phyloP scores from a whole-genome alignment of 352 stramenopile genomes.

The Phytophthora gonapodyides region DNA sequence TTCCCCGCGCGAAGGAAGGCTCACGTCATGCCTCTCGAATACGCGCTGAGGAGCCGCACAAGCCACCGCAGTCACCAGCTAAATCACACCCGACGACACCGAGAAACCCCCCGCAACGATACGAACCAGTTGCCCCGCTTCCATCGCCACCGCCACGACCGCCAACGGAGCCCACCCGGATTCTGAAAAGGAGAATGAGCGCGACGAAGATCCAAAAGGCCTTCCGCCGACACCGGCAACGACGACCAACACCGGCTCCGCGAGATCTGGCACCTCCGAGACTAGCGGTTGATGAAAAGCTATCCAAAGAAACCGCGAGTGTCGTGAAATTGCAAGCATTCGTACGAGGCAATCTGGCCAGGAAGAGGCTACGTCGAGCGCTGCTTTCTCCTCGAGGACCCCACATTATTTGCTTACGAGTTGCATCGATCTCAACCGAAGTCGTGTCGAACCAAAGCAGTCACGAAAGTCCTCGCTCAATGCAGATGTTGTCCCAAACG shows the following conservation, averaged over 20 bases:
- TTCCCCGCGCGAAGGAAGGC: constrained; percentile 1
- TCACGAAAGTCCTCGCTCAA: constrained; percentile 10
- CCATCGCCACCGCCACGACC: neutral
- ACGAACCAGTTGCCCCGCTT: constrained; percentile 1
- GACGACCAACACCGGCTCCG: constrained; percentile 18
- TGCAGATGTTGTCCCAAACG: constrained; percentile 12
- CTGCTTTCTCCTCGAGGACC: constrained; percentile 23
- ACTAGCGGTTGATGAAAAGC: constrained; percentile 6
- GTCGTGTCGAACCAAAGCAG: constrained; percentile 22
- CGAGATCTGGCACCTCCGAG: constrained; percentile 7
- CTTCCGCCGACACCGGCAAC: constrained; percentile 41
- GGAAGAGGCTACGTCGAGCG: constrained; percentile 39
- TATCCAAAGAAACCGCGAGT: constrained; percentile 35
- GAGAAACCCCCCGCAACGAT: neutral
- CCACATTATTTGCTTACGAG: constrained; percentile 38
- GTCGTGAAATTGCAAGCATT: constrained; percentile 61
- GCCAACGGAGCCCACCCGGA: constrained; percentile 2
- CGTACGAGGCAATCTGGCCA: constrained; percentile 43
- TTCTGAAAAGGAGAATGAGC: constrained; percentile 27
- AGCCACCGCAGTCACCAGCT: neutral
- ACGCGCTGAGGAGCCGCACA: constrained; percentile 14
- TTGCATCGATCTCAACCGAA: constrained; percentile 11
- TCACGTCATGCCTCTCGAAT: constrained; percentile 12
- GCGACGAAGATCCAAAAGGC: constrained; percentile 47
- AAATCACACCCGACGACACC: constrained; percentile 3